Percentiles rank a stretch among this genome's conserved stretches.
These are phyloP conservation scores for Fusarium succisae DNA, from an alignment of 2,329 filamentous ascomycete species.

Conservation along the genomic window DNA sequence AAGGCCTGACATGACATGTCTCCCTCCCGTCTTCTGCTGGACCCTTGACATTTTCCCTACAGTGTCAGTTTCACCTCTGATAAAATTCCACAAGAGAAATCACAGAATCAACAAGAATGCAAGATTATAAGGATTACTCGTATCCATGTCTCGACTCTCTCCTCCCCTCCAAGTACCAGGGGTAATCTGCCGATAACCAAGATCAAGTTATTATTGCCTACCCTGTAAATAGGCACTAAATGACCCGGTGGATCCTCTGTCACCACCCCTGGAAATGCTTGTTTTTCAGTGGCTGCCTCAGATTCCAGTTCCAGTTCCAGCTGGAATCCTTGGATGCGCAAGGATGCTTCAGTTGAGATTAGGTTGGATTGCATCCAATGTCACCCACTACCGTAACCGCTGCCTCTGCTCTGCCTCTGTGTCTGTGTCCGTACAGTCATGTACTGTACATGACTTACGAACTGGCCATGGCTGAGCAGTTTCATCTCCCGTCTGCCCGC, in stretches of 20 bases:
- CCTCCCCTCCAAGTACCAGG: background rate
- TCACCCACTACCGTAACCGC: slow-evolving; percentile 15
- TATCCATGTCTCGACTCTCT: background rate
- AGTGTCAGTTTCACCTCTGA: slow-evolving; percentile 12
- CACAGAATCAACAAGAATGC: background rate
- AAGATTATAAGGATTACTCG: background rate
- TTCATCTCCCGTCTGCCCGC: slow-evolving; percentile 24
- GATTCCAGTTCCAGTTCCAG: slow-evolving; percentile 19
- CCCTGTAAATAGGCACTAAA: background rate
- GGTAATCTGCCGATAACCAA: slow-evolving; percentile 13
- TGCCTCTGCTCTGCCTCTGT: background rate
- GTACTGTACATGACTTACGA: slow-evolving; percentile 11
- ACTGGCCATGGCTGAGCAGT: slow-evolving; percentile 18
- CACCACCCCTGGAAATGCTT: slow-evolving; percentile 32
- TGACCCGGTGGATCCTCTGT: slow-evolving; percentile 7
- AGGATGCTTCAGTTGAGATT: slow-evolving; percentile 35
- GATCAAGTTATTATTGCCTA: background rate
- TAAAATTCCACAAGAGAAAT: background rate
- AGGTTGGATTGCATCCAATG: slow-evolving; percentile 26
- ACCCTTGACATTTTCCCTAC: slow-evolving; percentile 18
- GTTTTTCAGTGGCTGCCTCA: slow-evolving; percentile 33
- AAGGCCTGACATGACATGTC: slow-evolving; percentile 2
- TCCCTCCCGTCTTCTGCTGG: background rate
- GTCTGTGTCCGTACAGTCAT: background rate
- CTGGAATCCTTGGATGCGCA: slow-evolving; percentile 17